Base-by-base conservation (phyloP, 768 basidiomycete genomes). In the Gloeopeniophorella convolvens region DNA sequence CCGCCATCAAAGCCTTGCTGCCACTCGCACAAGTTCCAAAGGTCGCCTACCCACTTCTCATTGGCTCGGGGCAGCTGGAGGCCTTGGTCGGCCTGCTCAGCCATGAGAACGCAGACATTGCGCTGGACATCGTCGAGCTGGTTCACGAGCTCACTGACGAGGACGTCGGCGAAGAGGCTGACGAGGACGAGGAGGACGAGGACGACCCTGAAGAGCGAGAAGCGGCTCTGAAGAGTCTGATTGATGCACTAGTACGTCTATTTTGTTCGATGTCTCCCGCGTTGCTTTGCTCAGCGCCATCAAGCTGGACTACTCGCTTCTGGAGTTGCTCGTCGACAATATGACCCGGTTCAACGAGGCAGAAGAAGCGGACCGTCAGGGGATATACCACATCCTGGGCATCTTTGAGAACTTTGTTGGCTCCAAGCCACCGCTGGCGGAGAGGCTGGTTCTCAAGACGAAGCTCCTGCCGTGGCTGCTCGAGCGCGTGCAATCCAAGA, bases 101-200 rank as follows among this genome's bases (percentile, higher is more conserved):
- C 49, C 94, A 99, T 64, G 96, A 99, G 67, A 99, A 99, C 64
- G 77, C 85, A 40, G 96, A 99, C 68, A 97, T 99, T 53, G 88
- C 89, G n/a, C 88, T 98, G 47, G 93, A 96, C 58, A 86, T 91
- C 27, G 83, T 98, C 30, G 89, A 94, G 63, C 77, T 95, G 16
- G 73, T 99, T 5, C 85, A 92, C 60, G 96, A 99, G 66, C 75
- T 97, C 54, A 95, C 93, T 1, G 96, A 99, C 58, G 96, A 98
- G 66, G 95, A 98, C 59, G 89, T 90, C 2, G 88, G 87, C 4
- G 83, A 87, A 41, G 88, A 84, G 59, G 78, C 63, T 2, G 81
- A 79, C 21, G 80, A 78, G 9, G 81, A 79, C 21, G 80, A 78
- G 9, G 78, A 73, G 7, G 76, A 85, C 0, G 85, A 84, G 20